Evolutionary conservation across 1,284 basidiomycete species (phyloP).

Genomic region (Cryptococcus deneoformans): DNA sequence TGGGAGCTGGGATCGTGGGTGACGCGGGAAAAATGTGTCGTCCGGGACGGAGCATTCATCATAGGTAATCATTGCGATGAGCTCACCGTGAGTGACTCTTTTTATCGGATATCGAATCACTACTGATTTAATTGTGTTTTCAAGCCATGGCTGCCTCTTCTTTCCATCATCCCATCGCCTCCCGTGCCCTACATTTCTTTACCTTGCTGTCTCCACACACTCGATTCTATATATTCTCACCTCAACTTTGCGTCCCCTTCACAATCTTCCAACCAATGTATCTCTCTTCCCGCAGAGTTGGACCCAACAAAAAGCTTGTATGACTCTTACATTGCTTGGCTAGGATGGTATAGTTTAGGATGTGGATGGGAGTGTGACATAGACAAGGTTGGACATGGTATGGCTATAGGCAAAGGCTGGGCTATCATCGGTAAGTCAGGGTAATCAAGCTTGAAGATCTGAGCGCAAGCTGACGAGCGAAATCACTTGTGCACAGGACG

Average conservation of each 20-base stretch:
- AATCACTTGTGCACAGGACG: slow-evolving; percentile 16
- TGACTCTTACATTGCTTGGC: slow-evolving; percentile 76
- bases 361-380: slow-evolving; percentile 85
- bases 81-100: slow-evolving; percentile 59
- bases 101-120: neutral
- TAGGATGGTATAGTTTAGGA: slow-evolving; percentile 63
- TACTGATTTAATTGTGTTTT: neutral
- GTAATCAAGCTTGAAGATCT: neutral
- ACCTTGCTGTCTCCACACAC: slow-evolving; percentile 70
- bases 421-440: slow-evolving; percentile 68
- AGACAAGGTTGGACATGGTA: slow-evolving; percentile 70
- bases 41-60: slow-evolving; percentile 61
- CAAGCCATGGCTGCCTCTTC: slow-evolving; percentile 71
- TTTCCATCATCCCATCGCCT: slow-evolving; percentile 58
- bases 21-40: slow-evolving; percentile 26
- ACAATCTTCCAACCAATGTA: slow-evolving; percentile 36
- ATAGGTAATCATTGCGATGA: slow-evolving; percentile 98
- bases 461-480: neutral
- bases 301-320: slow-evolving; percentile 64
- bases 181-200: slow-evolving; percentile 81
- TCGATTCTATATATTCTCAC: slow-evolving; percentile 43
- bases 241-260: slow-evolving; percentile 45
- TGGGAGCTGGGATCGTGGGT: slow-evolving; percentile 20
- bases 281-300: slow-evolving; percentile 42
- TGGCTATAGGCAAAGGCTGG: slow-evolving; percentile 79